Percentiles rank a stretch among this genome's conserved stretches.
Conservation (phyloP, 768 basidiomycete genomes). For the Rhodotorula paludigena region DNA sequence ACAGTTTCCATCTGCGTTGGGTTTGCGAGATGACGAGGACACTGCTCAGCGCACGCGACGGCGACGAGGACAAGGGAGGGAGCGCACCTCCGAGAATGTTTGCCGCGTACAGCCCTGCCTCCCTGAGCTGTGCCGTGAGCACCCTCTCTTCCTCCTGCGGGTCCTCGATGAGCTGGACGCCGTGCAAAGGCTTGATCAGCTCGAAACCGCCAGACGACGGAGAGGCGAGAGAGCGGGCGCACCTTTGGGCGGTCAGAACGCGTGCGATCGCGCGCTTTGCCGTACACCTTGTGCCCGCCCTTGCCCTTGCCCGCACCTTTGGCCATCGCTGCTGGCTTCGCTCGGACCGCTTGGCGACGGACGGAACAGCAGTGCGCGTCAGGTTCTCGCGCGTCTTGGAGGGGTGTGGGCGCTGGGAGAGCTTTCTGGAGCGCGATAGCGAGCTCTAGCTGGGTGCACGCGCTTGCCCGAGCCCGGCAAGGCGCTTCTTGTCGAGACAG, state of each 20-base stretch:
- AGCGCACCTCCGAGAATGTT: slow-evolving; percentile 59
- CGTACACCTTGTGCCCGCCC: neutral
- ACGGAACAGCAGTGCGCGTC: neutral
- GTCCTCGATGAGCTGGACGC: slow-evolving; percentile 38
- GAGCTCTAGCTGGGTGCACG: too few relatives aligned
- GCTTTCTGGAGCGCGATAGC: too few relatives aligned
- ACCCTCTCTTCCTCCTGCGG: slow-evolving; percentile 30
- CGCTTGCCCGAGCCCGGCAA: too few relatives aligned
- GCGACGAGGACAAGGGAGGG: too few relatives aligned
- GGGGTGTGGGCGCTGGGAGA: too few relatives aligned
- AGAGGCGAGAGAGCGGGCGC: neutral
- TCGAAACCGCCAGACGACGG: neutral
- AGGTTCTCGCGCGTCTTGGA: neutral
- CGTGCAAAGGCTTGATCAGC: neutral
- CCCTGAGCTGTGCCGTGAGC: slow-evolving; percentile 67
- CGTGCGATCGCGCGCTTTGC: slow-evolving; percentile 11
- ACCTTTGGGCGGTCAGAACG: slow-evolving; percentile 5
- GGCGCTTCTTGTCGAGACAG: too few relatives aligned
- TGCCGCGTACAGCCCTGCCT: slow-evolving; percentile 79
- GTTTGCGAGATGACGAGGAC: neutral
- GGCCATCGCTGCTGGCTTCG: neutral
- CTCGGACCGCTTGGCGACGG: too few relatives aligned
- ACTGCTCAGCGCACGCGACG: neutral
- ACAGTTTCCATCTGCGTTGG: slow-evolving; percentile 76
- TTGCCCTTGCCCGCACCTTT: slow-evolving; percentile 12